phyloP scores from a whole-genome alignment of 1,284 basidiomycete genomes.

The Coniferiporia sulphurascens region DNA sequence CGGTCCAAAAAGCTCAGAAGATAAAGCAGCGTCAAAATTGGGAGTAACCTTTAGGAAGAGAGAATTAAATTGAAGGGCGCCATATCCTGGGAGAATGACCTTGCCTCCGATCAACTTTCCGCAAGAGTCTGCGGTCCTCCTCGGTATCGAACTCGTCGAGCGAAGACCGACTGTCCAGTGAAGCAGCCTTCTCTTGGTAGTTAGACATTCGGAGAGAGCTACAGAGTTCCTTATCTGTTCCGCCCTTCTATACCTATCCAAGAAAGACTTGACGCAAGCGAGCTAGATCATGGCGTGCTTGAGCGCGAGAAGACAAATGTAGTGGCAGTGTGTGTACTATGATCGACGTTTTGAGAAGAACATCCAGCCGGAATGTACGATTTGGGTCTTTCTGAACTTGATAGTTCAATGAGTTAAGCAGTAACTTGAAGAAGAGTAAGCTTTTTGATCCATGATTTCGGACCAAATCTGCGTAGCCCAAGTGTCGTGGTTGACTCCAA shows the following conservation, averaged over 20 bases:
- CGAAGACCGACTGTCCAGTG: background rate
- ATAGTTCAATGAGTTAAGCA: too few relatives aligned
- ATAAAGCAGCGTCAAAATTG: constrained; percentile 56
- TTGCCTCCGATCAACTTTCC: constrained; percentile 40
- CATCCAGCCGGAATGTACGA: too few relatives aligned
- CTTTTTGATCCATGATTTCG: too few relatives aligned
- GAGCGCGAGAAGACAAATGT: background rate
- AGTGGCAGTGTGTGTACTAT: too few relatives aligned
- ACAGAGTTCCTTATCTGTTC: background rate
- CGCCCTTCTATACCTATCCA: background rate
- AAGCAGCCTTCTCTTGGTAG: constrained; percentile 18
- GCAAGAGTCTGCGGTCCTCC: constrained; percentile 36
- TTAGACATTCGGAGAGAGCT: background rate
- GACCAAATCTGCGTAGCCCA: too few relatives aligned
- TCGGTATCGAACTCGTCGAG: constrained; percentile 24
- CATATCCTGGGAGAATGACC: constrained; percentile 2
- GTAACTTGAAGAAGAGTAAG: too few relatives aligned
- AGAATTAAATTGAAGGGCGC: background rate
- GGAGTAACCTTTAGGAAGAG: constrained; percentile 36
- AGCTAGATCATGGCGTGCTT: background rate
- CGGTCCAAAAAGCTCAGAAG: constrained; percentile 67
- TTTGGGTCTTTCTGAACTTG: too few relatives aligned
- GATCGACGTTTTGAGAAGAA: too few relatives aligned
- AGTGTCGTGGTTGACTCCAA: too few relatives aligned
- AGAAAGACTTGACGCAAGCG: background rate